phyloP scores from a whole-genome alignment of 176 grass and related monocot species.

The Carex scoparia region DNA sequence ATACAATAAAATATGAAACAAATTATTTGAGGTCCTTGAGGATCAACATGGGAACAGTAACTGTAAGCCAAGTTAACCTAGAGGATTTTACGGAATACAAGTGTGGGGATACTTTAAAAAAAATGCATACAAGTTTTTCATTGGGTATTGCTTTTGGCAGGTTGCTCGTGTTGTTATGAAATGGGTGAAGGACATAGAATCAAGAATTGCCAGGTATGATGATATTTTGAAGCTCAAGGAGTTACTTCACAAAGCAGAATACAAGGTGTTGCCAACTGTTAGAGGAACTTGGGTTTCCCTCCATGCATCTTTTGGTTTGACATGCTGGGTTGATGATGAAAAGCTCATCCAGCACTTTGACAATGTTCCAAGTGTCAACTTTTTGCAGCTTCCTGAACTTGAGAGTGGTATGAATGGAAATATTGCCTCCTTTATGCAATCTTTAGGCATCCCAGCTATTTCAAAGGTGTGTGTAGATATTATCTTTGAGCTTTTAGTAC shows the following conservation, averaged over 20 bases:
- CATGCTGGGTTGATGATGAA: constrained; percentile 89
- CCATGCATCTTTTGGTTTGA: constrained; percentile 82
- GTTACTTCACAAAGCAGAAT: constrained; percentile 71
- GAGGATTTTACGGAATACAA: background rate
- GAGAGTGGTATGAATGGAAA: constrained; percentile 51
- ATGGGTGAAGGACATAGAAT: constrained; percentile 69
- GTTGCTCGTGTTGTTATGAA: constrained; percentile 67
- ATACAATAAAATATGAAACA: background rate
- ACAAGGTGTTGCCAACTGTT: constrained; percentile 68
- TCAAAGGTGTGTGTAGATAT: constrained; percentile 63
- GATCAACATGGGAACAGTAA: background rate
- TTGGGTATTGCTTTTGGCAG: constrained; percentile 33
- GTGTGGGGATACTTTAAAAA: background rate
- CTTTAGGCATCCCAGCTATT: constrained; percentile 69
- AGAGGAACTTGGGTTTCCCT: constrained; percentile 91
- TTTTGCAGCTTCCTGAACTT: constrained; percentile 67
- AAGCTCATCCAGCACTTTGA: constrained; percentile 65
- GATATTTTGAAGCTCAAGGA: constrained; percentile 64
- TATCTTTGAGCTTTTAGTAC: background rate
- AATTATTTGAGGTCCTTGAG: background rate
- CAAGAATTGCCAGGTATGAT: constrained; percentile 37
- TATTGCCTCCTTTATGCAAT: constrained; percentile 57
- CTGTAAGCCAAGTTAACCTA: background rate
- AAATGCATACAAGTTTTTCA: background rate
- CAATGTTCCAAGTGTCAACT: constrained; percentile 43